These are phyloP conservation scores for Debaryomycetaceae sp. DNA, from an alignment of 1,139 yeast genomes.

Conservation along the genomic window DNA sequence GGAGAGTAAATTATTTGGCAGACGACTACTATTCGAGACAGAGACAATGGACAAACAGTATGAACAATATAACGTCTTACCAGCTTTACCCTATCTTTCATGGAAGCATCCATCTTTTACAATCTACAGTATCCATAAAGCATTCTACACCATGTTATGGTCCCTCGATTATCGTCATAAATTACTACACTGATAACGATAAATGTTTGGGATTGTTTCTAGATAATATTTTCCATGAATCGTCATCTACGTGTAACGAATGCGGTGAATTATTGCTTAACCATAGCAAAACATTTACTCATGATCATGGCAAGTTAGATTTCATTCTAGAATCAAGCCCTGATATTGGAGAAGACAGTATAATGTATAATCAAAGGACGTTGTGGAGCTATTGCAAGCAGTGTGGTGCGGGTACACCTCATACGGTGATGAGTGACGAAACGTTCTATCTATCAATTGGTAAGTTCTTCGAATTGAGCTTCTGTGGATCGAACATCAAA, in stretches of 20 bases:
- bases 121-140: conserved; percentile 77
- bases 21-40: conserved; percentile 31
- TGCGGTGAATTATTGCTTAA: conserved; percentile 72
- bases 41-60: conserved; percentile 39
- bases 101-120: conserved; percentile 72
- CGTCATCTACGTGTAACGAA: conserved; percentile 66
- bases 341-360: conserved; percentile 25
- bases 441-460: conserved; percentile 93
- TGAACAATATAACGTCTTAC: conserved; percentile 32
- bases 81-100: conserved; percentile 55
- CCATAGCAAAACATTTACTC: conserved; percentile 86
- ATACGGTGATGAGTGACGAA: conserved; percentile 80
- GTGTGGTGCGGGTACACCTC: conserved; percentile 75
- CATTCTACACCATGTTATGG: conserved; percentile 93
- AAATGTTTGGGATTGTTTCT: conserved; percentile 85
- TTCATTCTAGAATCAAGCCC: conserved; percentile 68
- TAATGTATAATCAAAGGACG: conserved; percentile 42
- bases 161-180: conserved; percentile 77
- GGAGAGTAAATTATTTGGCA: conserved; percentile 24
- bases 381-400: conserved; percentile 92
- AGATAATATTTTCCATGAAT: conserved; percentile 74
- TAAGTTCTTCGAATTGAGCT: conserved; percentile 80
- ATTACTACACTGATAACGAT: conserved; percentile 88
- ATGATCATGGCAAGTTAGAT: conserved; percentile 80
- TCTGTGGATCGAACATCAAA: conserved; percentile 64